phyloP scores from a whole-genome alignment of 177 flowering plant species.

The Vitis hybrid region DNA sequence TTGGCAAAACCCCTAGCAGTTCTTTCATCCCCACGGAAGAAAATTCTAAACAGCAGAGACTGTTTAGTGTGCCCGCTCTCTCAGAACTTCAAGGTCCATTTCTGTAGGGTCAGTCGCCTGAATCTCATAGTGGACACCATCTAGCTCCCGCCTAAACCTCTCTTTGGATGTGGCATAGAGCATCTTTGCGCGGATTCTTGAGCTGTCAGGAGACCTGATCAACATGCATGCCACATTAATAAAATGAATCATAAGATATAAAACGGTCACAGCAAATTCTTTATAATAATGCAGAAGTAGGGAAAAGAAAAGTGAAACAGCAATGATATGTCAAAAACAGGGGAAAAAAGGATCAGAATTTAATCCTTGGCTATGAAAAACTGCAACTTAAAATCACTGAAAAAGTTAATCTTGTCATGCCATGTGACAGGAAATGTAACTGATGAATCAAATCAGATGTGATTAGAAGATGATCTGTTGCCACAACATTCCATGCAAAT shows the following conservation, averaged over 20 bases:
- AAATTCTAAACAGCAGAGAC: background rate
- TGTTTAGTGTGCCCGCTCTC: slow-evolving; percentile 44
- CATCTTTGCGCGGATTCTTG: slow-evolving; percentile 61
- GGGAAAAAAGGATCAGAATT: no score
- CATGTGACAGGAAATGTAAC: no score
- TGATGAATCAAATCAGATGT: no score
- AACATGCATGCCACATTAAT: background rate
- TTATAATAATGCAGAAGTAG: background rate
- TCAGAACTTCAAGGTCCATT: slow-evolving; percentile 60
- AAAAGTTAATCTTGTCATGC: no score
- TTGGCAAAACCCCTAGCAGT: slow-evolving; percentile 2
- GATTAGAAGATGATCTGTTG: no score
- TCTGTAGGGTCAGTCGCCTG: slow-evolving; percentile 74
- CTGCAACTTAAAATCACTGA: no score
- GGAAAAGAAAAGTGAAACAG: background rate
- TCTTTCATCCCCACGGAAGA: slow-evolving; percentile 3
- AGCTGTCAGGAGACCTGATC: slow-evolving; percentile 52
- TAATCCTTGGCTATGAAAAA: no score
- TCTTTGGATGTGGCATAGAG: slow-evolving; percentile 62
- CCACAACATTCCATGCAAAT: no score
- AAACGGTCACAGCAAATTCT: no score
- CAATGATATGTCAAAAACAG: no score
- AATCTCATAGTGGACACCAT: slow-evolving; percentile 66
- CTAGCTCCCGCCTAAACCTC: slow-evolving; percentile 45
- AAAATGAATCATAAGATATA: background rate